Evolutionary conservation across 768 basidiomycete genomes (phyloP).

Genomic region (Hebeloma cylindrosporum): DNA sequence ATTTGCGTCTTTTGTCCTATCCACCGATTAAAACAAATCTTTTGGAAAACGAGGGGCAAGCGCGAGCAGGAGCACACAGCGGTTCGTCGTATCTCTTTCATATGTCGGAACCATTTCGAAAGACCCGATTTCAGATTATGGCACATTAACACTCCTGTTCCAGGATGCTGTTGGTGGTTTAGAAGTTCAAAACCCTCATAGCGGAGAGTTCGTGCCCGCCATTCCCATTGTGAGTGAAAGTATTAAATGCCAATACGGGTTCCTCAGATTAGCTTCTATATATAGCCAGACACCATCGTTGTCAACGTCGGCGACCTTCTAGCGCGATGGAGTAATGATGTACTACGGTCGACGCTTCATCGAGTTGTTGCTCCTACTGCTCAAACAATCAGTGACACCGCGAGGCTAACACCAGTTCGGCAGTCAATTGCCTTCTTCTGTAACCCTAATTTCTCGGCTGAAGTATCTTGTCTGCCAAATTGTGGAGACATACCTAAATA

Average conservation of each 20-base stretch:
- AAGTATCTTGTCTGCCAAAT: slow-evolving; percentile 71
- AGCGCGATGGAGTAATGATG: slow-evolving; percentile 82
- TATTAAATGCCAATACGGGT: slow-evolving; percentile 1
- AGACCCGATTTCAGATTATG: slow-evolving; percentile 55
- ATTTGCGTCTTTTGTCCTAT: slow-evolving; percentile 78
- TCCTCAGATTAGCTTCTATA: neutral
- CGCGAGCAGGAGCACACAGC: slow-evolving; percentile 82
- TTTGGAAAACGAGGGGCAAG: slow-evolving; percentile 63
- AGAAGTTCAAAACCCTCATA: slow-evolving; percentile 80
- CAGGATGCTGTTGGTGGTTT: slow-evolving; percentile 82
- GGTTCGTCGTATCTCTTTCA: slow-evolving; percentile 35
- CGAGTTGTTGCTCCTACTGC: slow-evolving; percentile 75
- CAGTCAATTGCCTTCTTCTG: slow-evolving; percentile 89
- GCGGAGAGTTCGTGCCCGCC: slow-evolving; percentile 67
- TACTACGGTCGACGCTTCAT: slow-evolving; percentile 77
- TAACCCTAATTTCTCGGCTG: slow-evolving; percentile 71
- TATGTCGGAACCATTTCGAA: neutral
- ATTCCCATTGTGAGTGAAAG: slow-evolving; percentile 63
- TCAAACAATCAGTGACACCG: slow-evolving; percentile 44
- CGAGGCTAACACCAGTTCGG: slow-evolving; percentile 60
- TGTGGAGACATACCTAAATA: slow-evolving; percentile 63
- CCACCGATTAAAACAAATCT: slow-evolving; percentile 67
- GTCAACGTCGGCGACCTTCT: slow-evolving; percentile 82
- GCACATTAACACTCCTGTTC: slow-evolving; percentile 79
- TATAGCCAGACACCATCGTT: slow-evolving; percentile 76